Percentiles rank a stretch among this genome's conserved stretches.
Conservation (phyloP, 1,139 yeast genomes). For the Casaregolazyma suthepensis region DNA sequence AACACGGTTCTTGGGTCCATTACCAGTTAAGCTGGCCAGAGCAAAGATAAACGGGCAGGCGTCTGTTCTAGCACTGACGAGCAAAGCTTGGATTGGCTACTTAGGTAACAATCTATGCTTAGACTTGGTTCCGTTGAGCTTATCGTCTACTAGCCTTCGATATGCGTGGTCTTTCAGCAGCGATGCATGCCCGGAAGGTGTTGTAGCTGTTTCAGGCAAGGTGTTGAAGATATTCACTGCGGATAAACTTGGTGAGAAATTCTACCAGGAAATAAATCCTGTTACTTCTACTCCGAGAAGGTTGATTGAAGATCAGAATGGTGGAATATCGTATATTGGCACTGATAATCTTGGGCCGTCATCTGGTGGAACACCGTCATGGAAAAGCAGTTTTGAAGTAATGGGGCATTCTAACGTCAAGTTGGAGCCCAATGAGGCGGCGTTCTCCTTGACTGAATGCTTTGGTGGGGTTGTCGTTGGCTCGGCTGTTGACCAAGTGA, state of each 20-base stretch:
- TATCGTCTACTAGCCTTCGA: conserved; percentile 28
- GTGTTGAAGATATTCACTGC: conserved; percentile 55
- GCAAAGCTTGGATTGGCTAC: conserved; percentile 40
- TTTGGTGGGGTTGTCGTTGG: conserved; percentile 43
- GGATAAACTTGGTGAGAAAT: conserved; percentile 46
- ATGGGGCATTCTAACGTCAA: conserved; percentile 22
- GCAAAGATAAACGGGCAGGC: conserved; percentile 24
- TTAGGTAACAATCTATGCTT: conserved; percentile 21
- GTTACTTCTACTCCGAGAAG: conserved; percentile 52
- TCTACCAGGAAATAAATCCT: conserved; percentile 40
- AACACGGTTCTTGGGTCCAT: conserved; percentile 68
- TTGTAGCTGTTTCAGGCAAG: conserved; percentile 55
- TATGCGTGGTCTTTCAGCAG: conserved; percentile 51
- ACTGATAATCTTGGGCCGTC: conserved; percentile 34
- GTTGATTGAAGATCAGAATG: conserved; percentile 22
- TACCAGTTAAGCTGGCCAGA: conserved; percentile 49
- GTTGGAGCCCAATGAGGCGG: conserved; percentile 40
- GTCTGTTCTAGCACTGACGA: conserved; percentile 35
- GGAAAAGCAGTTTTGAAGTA: conserved; percentile 2
- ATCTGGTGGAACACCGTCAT: conserved; percentile 21
- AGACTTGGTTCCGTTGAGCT: conserved; percentile 30
- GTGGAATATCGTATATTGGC: conserved; percentile 36
- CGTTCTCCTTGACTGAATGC: conserved; percentile 36
- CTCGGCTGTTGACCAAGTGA: conserved; percentile 36
- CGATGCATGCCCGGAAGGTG: conserved; percentile 55